These are phyloP conservation scores for Colletotrichum gigasporum DNA, from an alignment of 2,329 filamentous ascomycete genomes.

Conservation along the genomic window DNA sequence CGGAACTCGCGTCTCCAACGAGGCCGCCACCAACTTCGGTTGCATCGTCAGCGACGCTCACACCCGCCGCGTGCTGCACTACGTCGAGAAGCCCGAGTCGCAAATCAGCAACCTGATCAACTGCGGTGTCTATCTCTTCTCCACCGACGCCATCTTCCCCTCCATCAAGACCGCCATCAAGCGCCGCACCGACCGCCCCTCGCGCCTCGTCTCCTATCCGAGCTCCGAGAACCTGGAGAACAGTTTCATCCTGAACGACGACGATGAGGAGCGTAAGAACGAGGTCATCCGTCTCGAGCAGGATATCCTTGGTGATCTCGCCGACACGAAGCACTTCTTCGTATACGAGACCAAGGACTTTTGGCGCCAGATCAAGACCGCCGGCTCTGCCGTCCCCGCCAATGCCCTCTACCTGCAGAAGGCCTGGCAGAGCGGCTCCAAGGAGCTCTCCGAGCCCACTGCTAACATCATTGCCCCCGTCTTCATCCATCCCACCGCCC, in stretches of 20 bases:
- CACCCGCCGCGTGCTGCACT: constrained; percentile 95
- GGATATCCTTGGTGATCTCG: constrained; percentile 94
- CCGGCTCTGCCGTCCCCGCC: constrained; percentile 93
- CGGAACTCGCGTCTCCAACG: constrained; percentile 89
- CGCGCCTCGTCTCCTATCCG: constrained; percentile 89
- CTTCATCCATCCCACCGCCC: constrained; percentile 92
- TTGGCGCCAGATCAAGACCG: constrained; percentile 99
- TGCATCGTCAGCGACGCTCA: constrained; percentile 96
- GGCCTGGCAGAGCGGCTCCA: constrained; percentile 83
- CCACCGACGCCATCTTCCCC: constrained; percentile 95
- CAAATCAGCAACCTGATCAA: constrained; percentile 99
- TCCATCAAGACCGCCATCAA: constrained; percentile 95
- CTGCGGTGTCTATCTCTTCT: constrained; percentile 98
- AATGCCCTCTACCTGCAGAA: constrained; percentile 97
- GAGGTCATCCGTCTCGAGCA: constrained; percentile 95
- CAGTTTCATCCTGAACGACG: constrained; percentile 56
- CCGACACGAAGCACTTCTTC: constrained; percentile 97
- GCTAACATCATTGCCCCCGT: constrained; percentile 91
- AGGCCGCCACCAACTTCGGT: constrained; percentile 94
- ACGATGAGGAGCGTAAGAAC: constrained; percentile 76
- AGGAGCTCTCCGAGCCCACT: constrained; percentile 84
- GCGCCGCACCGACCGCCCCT: constrained; percentile 87
- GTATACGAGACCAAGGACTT: constrained; percentile 99
- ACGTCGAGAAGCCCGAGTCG: constrained; percentile 98
- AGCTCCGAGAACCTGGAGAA: constrained; percentile 91